Evolutionary conservation across 2,329 filamentous ascomycete species (phyloP).

Genomic region (Claviceps digitariae): DNA sequence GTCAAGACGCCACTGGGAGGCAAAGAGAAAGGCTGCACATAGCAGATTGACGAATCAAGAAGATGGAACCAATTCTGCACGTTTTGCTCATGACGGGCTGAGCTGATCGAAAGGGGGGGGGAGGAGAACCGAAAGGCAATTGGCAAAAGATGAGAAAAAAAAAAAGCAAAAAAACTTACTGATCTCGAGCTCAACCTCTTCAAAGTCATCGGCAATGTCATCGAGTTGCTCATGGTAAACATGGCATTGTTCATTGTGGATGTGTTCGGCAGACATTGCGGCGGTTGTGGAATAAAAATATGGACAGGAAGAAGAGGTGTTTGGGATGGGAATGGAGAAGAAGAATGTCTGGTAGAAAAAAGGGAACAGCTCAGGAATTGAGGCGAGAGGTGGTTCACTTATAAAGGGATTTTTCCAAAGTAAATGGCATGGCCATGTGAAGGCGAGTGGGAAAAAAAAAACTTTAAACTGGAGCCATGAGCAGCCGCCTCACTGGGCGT

Average conservation of each 20-base stretch:
- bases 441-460: not conserved
- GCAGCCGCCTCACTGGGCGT: not conserved
- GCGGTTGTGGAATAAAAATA: conserved; percentile 6
- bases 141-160: not conserved
- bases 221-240: conserved; percentile 65
- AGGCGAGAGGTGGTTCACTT: not conserved
- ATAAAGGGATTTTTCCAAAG: not conserved
- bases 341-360: not conserved
- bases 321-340: not conserved
- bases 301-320: conserved; percentile 5
- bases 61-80: not conserved
- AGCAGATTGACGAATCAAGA: not conserved
- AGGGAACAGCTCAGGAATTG: not conserved
- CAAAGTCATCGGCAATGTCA: conserved; percentile 70
- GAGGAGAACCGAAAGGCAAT: not conserved
- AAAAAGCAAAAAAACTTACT: conserved; percentile 39
- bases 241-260: conserved; percentile 23
- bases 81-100: not conserved
- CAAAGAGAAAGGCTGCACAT: not conserved
- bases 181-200: conserved; percentile 69
- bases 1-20: no score
- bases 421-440: not conserved
- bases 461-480: conserved; percentile 1
- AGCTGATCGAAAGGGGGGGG: not conserved
- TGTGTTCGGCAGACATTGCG: conserved; percentile 22